Evolutionary conservation across 306 rosid species (phyloP), one percentile per base, ranked within the genome.

Genomic region (Lagenaria siceraria): DNA sequence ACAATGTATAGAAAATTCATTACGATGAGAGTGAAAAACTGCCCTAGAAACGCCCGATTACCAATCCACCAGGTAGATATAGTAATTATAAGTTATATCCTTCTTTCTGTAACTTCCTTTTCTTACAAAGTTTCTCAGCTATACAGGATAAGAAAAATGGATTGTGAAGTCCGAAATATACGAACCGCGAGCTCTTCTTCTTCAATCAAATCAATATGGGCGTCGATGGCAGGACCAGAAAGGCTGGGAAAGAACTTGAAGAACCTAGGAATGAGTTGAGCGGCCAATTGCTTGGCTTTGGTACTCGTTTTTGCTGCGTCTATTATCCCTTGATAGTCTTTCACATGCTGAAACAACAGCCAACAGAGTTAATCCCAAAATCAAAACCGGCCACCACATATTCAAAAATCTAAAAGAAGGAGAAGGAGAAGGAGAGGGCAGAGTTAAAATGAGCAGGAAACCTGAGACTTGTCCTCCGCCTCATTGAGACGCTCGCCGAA

Each of bases 101-200:
- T 25, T 71, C 25, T 15, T 71, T 43, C 42, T 14, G 12, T 46
- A 27, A 33, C 52, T 35, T 74, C 48, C 13, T 74, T 74, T 12
- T 4, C 36, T 56, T 11, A 53, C 33, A 74, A 33, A 46, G 25
- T 25, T 49, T 27, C 6, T 75, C 55, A 43, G 78, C 78, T 73
- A 70, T 38, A 35, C 56, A 70, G 48, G 59, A 78, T 21, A 52
- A 46, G 29, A 13, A 19, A 12, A 77, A 24, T 68, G 27, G 63
- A 55, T 40, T 18, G 11, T 8, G 8, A 72, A 72, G 25, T 25
- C 33, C 6, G 3, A 19, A 54, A 60, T 33, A 74, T 38, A 89
- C 98, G 79, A 8, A 95, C 99, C 87, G 93, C 97, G 5, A 95
- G 97, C 77, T 95, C 99, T 73, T 89, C 97, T 77, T 87, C 99